A percentile compares a stretch with the other conserved stretches of the same genome.
These are phyloP conservation scores for Cydonia oblonga DNA, from an alignment of 331 rosid genomes.

Conservation along the genomic window DNA sequence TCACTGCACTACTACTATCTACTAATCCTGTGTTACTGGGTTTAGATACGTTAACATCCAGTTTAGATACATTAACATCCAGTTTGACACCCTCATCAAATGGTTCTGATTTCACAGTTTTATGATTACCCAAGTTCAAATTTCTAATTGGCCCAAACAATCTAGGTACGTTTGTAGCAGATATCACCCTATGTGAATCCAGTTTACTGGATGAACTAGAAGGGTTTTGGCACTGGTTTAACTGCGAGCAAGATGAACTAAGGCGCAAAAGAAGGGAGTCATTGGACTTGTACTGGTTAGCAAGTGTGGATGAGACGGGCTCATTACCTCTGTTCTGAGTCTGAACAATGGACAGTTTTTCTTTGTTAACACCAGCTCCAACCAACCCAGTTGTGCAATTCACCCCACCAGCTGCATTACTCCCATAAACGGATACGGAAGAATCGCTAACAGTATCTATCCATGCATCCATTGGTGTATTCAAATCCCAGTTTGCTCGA, in stretches of 20 bases:
- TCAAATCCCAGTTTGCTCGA: slow-evolving; percentile 95
- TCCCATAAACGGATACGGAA: slow-evolving; percentile 13
- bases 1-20: slow-evolving; percentile 23
- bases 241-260: slow-evolving; percentile 19
- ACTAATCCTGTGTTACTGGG: slow-evolving; percentile 15
- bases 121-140: slow-evolving; percentile 25
- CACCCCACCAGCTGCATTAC: slow-evolving; percentile 8
- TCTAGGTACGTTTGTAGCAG: slow-evolving; percentile 14
- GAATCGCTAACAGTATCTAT: slow-evolving; percentile 40
- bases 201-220: slow-evolving; percentile 27
- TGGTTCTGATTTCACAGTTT: slow-evolving; percentile 61
- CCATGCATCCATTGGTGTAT: slow-evolving; percentile 94
- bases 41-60: slow-evolving; percentile 20
- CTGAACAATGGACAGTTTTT: slow-evolving; percentile 11
- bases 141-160: slow-evolving; percentile 13
- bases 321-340: slow-evolving; percentile 10
- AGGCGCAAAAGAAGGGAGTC: slow-evolving; percentile 23
- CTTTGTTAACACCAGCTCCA: slow-evolving; percentile 8
- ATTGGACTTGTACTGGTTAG: slow-evolving; percentile 13
- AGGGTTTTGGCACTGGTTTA: slow-evolving; percentile 11
- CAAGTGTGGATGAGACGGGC: background rate
- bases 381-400: slow-evolving; percentile 16
- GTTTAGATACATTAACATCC: slow-evolving; percentile 19
- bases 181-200: slow-evolving; percentile 21
- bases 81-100: slow-evolving; percentile 36